Conservation (phyloP, 2,329 filamentous ascomycete species). For the Penicillium sp. region DNA sequence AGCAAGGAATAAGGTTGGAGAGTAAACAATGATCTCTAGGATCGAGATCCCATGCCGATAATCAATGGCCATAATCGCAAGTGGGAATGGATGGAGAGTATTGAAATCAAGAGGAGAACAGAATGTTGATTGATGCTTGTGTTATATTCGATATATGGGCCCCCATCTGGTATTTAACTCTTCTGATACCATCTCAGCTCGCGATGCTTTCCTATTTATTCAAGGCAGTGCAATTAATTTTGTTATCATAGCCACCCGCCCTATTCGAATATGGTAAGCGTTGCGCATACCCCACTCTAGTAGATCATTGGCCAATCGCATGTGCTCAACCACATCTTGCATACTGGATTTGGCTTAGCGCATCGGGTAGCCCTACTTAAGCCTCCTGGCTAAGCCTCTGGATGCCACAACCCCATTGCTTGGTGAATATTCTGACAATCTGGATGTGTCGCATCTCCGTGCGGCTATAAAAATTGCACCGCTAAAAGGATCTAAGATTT, state of each 20-base stretch:
- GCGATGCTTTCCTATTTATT: neutral
- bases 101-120: neutral
- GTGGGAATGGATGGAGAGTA: neutral
- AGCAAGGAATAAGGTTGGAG: slow-evolving; percentile 19
- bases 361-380: neutral
- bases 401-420: neutral
- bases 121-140: neutral
- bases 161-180: neutral
- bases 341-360: neutral
- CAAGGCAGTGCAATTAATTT: slow-evolving; percentile 1
- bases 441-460: neutral
- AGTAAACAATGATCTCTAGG: slow-evolving; percentile 23
- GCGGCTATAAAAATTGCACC: neutral
- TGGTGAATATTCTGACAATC: neutral
- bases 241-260: neutral
- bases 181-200: neutral
- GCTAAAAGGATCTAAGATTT: neutral
- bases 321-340: neutral
- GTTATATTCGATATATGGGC: neutral
- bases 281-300: neutral
- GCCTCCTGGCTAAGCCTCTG: neutral
- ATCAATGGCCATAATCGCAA: slow-evolving; percentile 14
- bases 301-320: neutral
- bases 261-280: neutral
- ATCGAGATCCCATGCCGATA: slow-evolving; percentile 26